Evolutionary conservation across 1,284 basidiomycete species (phyloP).

Genomic region (Ceratobasidium papillatum): DNA sequence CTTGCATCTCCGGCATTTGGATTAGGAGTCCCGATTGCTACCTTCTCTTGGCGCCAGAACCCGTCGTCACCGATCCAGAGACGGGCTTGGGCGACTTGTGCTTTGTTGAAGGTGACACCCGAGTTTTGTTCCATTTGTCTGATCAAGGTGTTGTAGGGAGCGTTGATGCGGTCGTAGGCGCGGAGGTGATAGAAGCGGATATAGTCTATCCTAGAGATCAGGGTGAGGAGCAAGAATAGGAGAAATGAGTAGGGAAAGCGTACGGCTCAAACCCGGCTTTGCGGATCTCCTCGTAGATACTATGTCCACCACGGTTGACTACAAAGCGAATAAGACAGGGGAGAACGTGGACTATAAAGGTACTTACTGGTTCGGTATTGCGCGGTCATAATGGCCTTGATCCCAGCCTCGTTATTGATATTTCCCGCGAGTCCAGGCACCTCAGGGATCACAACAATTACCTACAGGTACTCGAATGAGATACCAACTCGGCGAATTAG

Average conservation of each 20-base stretch:
- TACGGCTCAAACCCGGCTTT: conserved; percentile 84
- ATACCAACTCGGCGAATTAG: neutral
- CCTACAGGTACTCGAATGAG: conserved; percentile 56
- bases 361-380: conserved; percentile 59
- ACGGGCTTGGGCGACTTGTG: conserved; percentile 87
- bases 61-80: conserved; percentile 71
- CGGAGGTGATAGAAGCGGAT: conserved; percentile 91
- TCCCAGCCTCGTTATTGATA: conserved; percentile 71
- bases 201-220: conserved; percentile 67
- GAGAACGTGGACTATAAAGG: conserved; percentile 43
- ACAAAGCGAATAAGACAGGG: neutral
- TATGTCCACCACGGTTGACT: conserved; percentile 83
- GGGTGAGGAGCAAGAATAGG: neutral
- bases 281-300: conserved; percentile 85
- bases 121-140: conserved; percentile 74
- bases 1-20: conserved; percentile 36
- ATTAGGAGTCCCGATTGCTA: conserved; percentile 48
- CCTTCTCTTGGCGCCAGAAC: conserved; percentile 45
- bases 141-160: conserved; percentile 69
- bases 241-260: conserved; percentile 52
- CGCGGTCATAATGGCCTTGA: conserved; percentile 85
- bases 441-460: conserved; percentile 84
- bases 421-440: conserved; percentile 84
- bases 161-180: conserved; percentile 90
- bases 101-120: conserved; percentile 82